phyloP scores from a whole-genome alignment of 106 monocot genomes.

The Apostasia shenzhenica region DNA sequence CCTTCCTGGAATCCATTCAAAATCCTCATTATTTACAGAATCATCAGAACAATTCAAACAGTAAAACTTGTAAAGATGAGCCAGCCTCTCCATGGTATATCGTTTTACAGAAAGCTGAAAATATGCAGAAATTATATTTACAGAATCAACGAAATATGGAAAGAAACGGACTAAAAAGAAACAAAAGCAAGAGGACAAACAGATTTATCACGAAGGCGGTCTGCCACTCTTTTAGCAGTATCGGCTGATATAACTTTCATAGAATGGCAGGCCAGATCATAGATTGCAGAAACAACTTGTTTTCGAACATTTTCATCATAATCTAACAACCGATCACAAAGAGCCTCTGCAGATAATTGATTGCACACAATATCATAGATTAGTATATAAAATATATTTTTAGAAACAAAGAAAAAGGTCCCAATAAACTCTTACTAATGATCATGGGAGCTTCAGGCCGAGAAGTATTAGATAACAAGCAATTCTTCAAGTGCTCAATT shows the following conservation, averaged over 20 bases:
- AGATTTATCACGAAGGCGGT: conserved; percentile 96
- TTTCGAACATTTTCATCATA: conserved; percentile 95
- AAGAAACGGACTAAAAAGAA: conserved; percentile 3
- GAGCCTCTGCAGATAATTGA: conserved; percentile 47
- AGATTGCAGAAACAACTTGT: conserved; percentile 79
- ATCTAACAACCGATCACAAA: conserved; percentile 78
- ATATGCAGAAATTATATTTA: conserved; percentile 1
- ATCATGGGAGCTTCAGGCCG: conserved; percentile 73
- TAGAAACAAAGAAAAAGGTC: neutral
- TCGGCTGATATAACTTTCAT: conserved; percentile 46
- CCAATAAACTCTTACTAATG: conserved; percentile 54
- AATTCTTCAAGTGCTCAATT: conserved; percentile 77
- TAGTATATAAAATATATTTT: conserved; percentile 3
- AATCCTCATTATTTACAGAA: conserved; percentile 35
- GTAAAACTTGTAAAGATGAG: conserved; percentile 65
- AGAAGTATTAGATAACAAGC: conserved; percentile 68
- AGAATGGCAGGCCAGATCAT: conserved; percentile 61
- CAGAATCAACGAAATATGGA: neutral
- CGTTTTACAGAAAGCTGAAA: conserved; percentile 71
- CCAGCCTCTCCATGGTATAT: conserved; percentile 82
- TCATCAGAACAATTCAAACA: conserved; percentile 47
- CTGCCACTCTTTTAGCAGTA: conserved; percentile 57
- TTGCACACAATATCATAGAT: conserved; percentile 5
- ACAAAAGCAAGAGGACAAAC: conserved; percentile 34
- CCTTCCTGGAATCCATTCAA: conserved; percentile 94